A percentile compares a stretch with the other conserved stretches of the same genome.
Evolutionary conservation across 2,329 filamentous ascomycete species (phyloP).

Genomic region (Tympanopsis confertula): DNA sequence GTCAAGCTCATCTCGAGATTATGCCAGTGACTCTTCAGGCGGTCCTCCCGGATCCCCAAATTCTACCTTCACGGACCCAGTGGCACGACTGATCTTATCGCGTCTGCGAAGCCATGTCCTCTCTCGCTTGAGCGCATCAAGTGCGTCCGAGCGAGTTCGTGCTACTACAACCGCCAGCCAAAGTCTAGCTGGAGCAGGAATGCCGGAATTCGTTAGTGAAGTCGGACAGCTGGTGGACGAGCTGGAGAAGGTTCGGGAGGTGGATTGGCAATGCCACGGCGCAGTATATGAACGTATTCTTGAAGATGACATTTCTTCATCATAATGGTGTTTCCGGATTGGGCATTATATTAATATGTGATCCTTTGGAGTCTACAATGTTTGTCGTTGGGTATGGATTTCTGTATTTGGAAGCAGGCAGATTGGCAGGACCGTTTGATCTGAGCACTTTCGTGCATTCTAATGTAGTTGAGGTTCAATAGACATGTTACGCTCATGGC

Average conservation of each 20-base stretch:
- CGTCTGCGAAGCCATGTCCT: conserved; percentile 42
- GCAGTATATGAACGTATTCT: conserved; percentile 34
- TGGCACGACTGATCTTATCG: conserved; percentile 46
- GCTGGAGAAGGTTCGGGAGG: conserved; percentile 40
- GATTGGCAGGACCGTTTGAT: too few species aligned
- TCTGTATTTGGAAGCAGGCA: too few species aligned
- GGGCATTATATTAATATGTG: too few species aligned
- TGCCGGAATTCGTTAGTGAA: conserved; percentile 49
- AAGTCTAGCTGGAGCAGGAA: conserved; percentile 42
- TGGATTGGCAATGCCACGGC: conserved; percentile 46
- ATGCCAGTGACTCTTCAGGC: conserved; percentile 2
- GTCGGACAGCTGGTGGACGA: conserved; percentile 47
- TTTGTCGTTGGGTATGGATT: too few species aligned
- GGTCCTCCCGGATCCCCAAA: conserved; percentile 8
- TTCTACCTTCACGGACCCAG: conserved; percentile 42
- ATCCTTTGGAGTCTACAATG: too few species aligned
- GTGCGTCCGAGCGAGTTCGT: conserved; percentile 43
- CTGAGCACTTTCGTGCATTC: too few species aligned
- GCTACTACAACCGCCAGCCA: conserved; percentile 46
- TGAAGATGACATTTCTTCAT: background rate
- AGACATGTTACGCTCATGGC: too few species aligned
- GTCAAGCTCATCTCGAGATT: background rate
- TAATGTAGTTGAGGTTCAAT: too few species aligned
- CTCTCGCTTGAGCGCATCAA: conserved; percentile 44
- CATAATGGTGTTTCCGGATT: background rate